Conservation (phyloP, 2,329 filamentous ascomycete genomes). For the Fusarium dlaminii region DNA sequence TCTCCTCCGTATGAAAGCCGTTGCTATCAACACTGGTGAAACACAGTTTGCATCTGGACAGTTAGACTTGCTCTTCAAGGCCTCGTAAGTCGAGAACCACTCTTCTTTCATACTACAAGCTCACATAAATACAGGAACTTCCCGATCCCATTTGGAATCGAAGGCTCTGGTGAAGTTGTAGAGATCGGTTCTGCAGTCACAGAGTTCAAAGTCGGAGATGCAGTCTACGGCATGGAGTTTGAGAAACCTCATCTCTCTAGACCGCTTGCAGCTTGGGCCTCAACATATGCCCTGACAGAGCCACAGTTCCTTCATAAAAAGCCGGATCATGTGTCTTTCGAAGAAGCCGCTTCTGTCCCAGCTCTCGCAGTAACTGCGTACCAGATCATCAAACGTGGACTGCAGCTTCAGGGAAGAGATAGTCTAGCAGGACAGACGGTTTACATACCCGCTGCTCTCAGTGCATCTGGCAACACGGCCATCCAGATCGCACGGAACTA, state of each 20-base stretch:
- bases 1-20: slow-evolving; percentile 53
- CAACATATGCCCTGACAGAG: slow-evolving; percentile 52
- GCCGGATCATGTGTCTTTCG: slow-evolving; percentile 45
- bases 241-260: slow-evolving; percentile 50
- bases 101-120: neutral
- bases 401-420: slow-evolving; percentile 49
- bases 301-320: slow-evolving; percentile 50
- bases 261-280: slow-evolving; percentile 46
- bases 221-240: slow-evolving; percentile 52
- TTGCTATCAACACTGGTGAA: slow-evolving; percentile 49
- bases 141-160: slow-evolving; percentile 40
- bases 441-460: slow-evolving; percentile 60
- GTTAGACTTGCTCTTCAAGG: slow-evolving; percentile 37
- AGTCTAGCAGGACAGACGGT: slow-evolving; percentile 60
- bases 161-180: slow-evolving; percentile 48
- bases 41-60: slow-evolving; percentile 44
- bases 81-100: slow-evolving; percentile 38
- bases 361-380: slow-evolving; percentile 54
- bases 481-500: slow-evolving; percentile 62
- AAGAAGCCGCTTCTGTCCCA: slow-evolving; percentile 50
- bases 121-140: slow-evolving; percentile 18
- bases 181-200: slow-evolving; percentile 43
- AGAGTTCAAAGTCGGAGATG: slow-evolving; percentile 46
- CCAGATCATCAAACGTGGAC: slow-evolving; percentile 54
- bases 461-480: slow-evolving; percentile 56